Base-by-base conservation (phyloP, 78 protist genomes). In the Dictyostelium purpureum region DNA sequence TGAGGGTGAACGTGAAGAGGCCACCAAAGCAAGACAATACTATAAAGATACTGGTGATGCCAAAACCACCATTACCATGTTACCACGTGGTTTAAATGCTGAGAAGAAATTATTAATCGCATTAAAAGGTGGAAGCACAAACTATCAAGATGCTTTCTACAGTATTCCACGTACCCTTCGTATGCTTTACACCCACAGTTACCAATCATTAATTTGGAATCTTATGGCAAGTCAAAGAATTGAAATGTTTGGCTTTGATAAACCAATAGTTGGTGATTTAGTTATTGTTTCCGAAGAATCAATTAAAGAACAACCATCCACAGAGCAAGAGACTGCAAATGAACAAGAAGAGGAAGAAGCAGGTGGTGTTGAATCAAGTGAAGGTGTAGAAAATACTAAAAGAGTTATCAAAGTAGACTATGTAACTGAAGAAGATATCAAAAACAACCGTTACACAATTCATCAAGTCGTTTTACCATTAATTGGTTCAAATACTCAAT, bases 401-500 rank as follows among this genome's bases (percentile, higher is more conserved):
- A 52, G 47, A 4, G 82, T 38, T 1, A 47, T 57, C 18, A 45
- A 82, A 31, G 83, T 87, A n/a, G 63, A 11, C n/a, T 40, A 56
- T 54, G 92, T 95, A 6, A 95, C 85, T 18, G 76, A 90, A 11
- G 89, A 96, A 1, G 96, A 76, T 19, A 80, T 90, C 0, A 31
- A 54, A 1, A 14, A 51, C 2, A 77, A 63, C 35, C 4, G 47
- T 6, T 97, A 79, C 87, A 37, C 88, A 12, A 28, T 97, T 31
- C 7, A 4, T 19, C 97, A 96, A 35, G 96, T 97, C 12, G 94
- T 94, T 31, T 43, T 97, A 63, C 97, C 98, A 33, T 81, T 97
- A 56, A 79, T 87, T 16, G 98, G 98, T 51, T 14, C 2, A 6
- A 31, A 11, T 19, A 49, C 81, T 31, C 38, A 42, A 2, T 88